Evolutionary conservation across 768 basidiomycete species (phyloP), one percentile per base, ranked within the genome.

Genomic region (Neoboletus subvelutipes): DNA sequence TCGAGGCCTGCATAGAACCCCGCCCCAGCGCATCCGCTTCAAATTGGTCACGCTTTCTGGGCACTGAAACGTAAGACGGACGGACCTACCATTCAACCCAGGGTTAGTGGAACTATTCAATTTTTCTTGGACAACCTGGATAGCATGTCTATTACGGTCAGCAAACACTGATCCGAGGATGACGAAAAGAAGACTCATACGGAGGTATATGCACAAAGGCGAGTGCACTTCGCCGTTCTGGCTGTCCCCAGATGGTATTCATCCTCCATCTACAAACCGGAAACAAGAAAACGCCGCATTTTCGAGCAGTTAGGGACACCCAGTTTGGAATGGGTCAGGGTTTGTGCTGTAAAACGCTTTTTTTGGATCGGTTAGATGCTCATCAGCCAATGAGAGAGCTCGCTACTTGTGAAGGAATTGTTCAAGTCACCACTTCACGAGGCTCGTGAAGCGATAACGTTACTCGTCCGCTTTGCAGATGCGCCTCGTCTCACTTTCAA

Each of bases 131-230:
- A 77, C 71, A 9, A 52, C 64, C 57, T 75, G 72, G n/a, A 78
- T 70, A 7, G 63, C 63, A 48, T 64, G 55, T 33, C 61, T 58
- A 28, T 42, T 33, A 6, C 24, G 5, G 41, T 62, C 39, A 52
- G 37, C 37, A 50, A 42, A 42, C 5, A 22, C 18, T 22, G 11
- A 28, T 24, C 9, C 28, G 4, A 33, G 24, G 20, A 12, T 49
- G n/a, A 40, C 12, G 8, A 11, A n/a, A 43, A 56, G 28, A 29
- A 45, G 31, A 24, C 17, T 72, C 84, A 33, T 63, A 86, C 85
- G 86, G 86, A 28, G 87, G 88, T 52, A 90, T 89, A 64, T 90
- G 88, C 34, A 89, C 86, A 63, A 89, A 90, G 0, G 82, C 88
- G 7, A 90, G 63, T 3, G 85, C 82, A 41, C 80, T 83, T 45